These are phyloP conservation scores for button mushroom (Agaricus bisporus) DNA, from an alignment of 768 basidiomycete species.

Conservation along the genomic window DNA sequence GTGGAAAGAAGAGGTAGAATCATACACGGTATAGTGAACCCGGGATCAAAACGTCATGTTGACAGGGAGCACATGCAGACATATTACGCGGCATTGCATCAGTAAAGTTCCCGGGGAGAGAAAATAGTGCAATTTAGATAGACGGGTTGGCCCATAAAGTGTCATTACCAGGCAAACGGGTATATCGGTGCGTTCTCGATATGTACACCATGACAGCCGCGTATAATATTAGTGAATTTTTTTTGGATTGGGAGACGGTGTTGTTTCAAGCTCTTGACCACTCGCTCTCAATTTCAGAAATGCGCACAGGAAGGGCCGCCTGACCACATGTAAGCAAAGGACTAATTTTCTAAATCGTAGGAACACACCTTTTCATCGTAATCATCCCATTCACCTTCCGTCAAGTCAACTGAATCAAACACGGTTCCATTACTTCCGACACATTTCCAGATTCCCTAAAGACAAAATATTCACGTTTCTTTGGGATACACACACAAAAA, in stretches of 20 bases:
- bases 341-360: neutral
- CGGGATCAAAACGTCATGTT: too few species aligned
- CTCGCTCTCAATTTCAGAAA: conserved; percentile 59
- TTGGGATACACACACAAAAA: neutral
- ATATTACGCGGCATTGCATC: too few species aligned
- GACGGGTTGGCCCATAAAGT: too few species aligned
- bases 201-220: neutral
- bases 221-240: neutral
- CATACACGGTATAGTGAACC: too few species aligned
- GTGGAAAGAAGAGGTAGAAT: too few species aligned
- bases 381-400: conserved; percentile 73
- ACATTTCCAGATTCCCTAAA: conserved; percentile 75
- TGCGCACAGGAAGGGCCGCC: conserved; percentile 59
- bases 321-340: conserved; percentile 18
- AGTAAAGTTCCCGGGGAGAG: too few species aligned
- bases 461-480: neutral
- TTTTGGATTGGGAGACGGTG: neutral
- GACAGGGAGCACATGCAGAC: too few species aligned
- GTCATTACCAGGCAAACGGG: neutral
- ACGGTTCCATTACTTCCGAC: conserved; percentile 48
- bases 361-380: conserved; percentile 84
- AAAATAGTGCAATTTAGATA: too few species aligned
- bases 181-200: neutral
- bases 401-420: conserved; percentile 64
- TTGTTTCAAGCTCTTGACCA: conserved; percentile 56